Conservation (phyloP, 2,329 filamentous ascomycete genomes). For the Aureobasidium sp. region DNA sequence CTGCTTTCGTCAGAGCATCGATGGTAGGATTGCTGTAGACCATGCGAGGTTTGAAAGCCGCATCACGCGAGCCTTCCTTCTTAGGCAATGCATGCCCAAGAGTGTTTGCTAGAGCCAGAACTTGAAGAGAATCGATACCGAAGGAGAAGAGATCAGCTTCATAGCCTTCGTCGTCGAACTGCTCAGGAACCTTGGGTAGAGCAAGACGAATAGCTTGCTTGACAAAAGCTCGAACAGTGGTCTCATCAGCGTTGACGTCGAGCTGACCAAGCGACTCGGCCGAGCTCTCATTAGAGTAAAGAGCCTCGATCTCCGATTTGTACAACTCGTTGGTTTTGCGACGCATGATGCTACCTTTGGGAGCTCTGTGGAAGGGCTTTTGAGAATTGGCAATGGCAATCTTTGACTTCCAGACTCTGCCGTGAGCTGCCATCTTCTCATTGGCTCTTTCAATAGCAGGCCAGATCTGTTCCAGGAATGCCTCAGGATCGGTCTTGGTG, state of each 20-base stretch:
- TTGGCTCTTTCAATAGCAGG: slow-evolving; percentile 40
- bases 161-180: slow-evolving; percentile 20
- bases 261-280: slow-evolving; percentile 18
- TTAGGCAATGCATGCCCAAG: slow-evolving; percentile 22
- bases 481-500: slow-evolving; percentile 19
- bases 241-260: slow-evolving; percentile 7
- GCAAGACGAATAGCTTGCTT: slow-evolving; percentile 18
- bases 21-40: slow-evolving; percentile 30
- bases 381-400: slow-evolving; percentile 36
- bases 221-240: slow-evolving; percentile 18
- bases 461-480: slow-evolving; percentile 41
- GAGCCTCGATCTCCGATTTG: slow-evolving; percentile 39
- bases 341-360: slow-evolving; percentile 42
- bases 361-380: slow-evolving; percentile 40
- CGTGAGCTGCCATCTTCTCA: slow-evolving; percentile 33
- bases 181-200: slow-evolving; percentile 11
- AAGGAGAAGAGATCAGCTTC: slow-evolving; percentile 29
- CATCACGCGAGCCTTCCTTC: slow-evolving; percentile 15
- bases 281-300: slow-evolving; percentile 33
- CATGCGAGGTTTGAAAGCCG: slow-evolving; percentile 24
- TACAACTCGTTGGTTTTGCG: slow-evolving; percentile 37
- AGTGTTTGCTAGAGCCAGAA: slow-evolving; percentile 22
- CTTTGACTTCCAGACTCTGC: slow-evolving; percentile 37
- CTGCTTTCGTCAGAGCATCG: slow-evolving; percentile 21
- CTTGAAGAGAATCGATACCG: slow-evolving; percentile 31